A percentile compares a stretch with the other conserved stretches of the same genome.
Conservation (phyloP, 805 yeast genomes). For the Yamadazyma akitaensis region DNA sequence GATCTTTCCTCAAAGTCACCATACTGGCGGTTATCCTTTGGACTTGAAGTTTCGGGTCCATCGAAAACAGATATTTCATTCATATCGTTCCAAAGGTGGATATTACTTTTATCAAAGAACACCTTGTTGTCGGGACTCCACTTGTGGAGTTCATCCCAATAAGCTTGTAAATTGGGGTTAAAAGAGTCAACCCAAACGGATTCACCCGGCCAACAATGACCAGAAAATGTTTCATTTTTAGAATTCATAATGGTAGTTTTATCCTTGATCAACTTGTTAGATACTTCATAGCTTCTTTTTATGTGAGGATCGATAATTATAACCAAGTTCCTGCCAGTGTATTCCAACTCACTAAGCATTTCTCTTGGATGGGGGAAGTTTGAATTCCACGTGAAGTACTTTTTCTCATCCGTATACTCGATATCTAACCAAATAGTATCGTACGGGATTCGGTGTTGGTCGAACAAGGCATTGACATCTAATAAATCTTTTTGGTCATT, state of each 20-base stretch:
- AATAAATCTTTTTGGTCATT: conserved; percentile 83
- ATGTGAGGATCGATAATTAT: conserved; percentile 91
- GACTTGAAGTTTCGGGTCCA: conserved; percentile 92
- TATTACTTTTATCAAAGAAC: conserved; percentile 53
- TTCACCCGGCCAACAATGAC: conserved; percentile 98
- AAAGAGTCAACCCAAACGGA: conserved; percentile 91
- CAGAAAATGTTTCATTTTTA: conserved; percentile 54
- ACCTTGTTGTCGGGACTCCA: conserved; percentile 39
- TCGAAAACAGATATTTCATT: conserved; percentile 93
- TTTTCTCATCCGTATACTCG: conserved; percentile 82
- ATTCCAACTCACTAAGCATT: conserved; percentile 63
- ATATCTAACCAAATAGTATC: conserved; percentile 95
- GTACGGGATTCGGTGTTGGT: conserved; percentile 70
- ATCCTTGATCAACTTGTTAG: conserved; percentile 45
- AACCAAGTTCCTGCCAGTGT: conserved; percentile 76
- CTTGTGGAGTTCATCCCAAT: conserved; percentile 58
- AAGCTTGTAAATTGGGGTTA: conserved; percentile 53
- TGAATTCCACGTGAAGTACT: conserved; percentile 89
- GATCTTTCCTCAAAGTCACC: conserved; percentile 90
- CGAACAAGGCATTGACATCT: conserved; percentile 67
- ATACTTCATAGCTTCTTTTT: conserved; percentile 65
- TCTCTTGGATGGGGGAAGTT: conserved; percentile 70
- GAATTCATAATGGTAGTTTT: conserved; percentile 46
- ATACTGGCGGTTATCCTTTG: conserved; percentile 73
- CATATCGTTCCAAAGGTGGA: conserved; percentile 97